These are phyloP conservation scores for Hymenoscyphus repandus DNA, from an alignment of 2,329 filamentous ascomycete species.

Conservation along the genomic window DNA sequence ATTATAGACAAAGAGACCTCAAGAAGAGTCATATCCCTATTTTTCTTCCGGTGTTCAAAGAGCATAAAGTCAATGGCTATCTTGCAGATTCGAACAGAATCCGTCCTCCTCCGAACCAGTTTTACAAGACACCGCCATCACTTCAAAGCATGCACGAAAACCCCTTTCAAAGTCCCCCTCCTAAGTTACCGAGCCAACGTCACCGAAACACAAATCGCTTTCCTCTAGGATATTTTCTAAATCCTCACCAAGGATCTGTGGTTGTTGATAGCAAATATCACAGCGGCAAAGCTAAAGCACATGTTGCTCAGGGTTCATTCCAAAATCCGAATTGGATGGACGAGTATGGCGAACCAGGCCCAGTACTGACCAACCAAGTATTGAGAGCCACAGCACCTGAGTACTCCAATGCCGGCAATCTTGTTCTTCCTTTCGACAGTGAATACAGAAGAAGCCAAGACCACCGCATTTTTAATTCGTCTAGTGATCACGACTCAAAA, in stretches of 20 bases:
- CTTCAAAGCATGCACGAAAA: slow-evolving; percentile 22
- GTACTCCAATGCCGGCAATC: background rate
- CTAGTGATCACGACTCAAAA: background rate
- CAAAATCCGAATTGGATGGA: slow-evolving; percentile 15
- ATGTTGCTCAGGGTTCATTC: background rate
- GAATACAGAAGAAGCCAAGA: background rate
- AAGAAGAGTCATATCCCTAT: slow-evolving; percentile 25
- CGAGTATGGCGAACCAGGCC: slow-evolving; percentile 15
- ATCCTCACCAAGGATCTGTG: background rate
- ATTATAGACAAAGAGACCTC: slow-evolving; percentile 27
- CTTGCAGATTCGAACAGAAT: slow-evolving; percentile 25
- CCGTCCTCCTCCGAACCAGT: slow-evolving; percentile 12
- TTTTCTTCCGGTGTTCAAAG: slow-evolving; percentile 22
- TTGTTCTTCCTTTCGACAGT: slow-evolving; percentile 11
- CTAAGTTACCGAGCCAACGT: slow-evolving; percentile 13
- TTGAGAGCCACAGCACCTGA: slow-evolving; percentile 1
- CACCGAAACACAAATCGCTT: background rate
- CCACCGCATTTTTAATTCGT: background rate
- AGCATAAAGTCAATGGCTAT: slow-evolving; percentile 29
- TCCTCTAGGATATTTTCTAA: background rate
- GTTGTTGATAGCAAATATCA: background rate
- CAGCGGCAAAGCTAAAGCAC: background rate
- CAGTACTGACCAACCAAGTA: slow-evolving; percentile 7
- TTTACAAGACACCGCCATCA: slow-evolving; percentile 16
- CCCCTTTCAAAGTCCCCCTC: slow-evolving; percentile 27